phyloP scores from a whole-genome alignment of 176 grass and related monocot genomes.

The Sorghum bicolor region DNA sequence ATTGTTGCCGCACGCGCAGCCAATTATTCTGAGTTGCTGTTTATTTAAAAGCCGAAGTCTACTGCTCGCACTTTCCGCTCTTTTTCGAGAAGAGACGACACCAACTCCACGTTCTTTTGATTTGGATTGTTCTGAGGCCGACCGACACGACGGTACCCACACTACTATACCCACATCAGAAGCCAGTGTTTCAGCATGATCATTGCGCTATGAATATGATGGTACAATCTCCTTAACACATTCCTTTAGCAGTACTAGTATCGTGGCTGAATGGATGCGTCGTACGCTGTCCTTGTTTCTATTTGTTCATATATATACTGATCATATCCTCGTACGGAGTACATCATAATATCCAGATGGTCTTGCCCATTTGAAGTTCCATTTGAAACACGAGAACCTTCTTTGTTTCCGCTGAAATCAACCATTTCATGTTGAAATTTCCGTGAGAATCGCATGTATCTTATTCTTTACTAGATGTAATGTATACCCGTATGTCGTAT shows the following conservation, averaged over 20 bases:
- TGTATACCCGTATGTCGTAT: no score
- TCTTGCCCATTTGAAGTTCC: not conserved
- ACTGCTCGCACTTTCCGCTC: not conserved
- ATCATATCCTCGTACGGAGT: no score
- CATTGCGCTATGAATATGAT: not conserved
- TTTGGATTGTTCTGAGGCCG: slow-evolving; percentile 10
- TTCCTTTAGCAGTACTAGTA: not conserved
- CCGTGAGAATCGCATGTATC: not conserved
- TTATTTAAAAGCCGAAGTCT: not conserved
- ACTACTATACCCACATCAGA: not conserved
- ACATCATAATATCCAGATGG: not conserved
- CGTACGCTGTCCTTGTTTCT: not conserved
- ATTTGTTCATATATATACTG: no score
- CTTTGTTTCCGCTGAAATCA: not conserved
- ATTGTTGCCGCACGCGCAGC: no score
- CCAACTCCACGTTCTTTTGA: not conserved
- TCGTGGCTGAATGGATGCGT: not conserved
- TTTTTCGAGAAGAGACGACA: not conserved
- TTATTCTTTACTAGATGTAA: not conserved
- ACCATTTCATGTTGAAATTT: not conserved
- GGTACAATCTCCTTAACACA: no score
- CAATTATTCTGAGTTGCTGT: not conserved
- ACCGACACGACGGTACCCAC: not conserved
- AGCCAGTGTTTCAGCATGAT: not conserved
- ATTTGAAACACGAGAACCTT: not conserved